These are phyloP conservation scores for Wolfiporia cocos DNA, from an alignment of 1,284 basidiomycete genomes.

Conservation along the genomic window DNA sequence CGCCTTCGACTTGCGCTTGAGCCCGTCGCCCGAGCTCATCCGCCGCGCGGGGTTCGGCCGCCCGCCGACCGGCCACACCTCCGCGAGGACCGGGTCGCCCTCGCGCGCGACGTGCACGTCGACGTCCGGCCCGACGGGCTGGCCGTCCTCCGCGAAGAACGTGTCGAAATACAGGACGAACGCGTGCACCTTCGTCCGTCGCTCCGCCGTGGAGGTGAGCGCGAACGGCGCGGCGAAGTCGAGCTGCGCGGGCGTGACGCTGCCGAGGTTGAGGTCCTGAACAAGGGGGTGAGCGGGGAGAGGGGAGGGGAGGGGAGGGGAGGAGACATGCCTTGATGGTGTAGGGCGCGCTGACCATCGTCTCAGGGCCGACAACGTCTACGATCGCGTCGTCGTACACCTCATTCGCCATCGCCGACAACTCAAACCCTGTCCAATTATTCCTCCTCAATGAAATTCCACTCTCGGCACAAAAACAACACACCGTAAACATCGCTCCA, in stretches of 20 bases:
- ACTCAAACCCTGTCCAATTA: conserved; percentile 64
- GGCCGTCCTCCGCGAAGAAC: conserved; percentile 72
- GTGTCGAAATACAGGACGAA: conserved; percentile 94
- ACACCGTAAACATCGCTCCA: conserved; percentile 90
- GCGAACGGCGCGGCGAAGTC: conserved; percentile 77
- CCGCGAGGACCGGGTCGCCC: conserved; percentile 58
- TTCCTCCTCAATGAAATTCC: conserved; percentile 1
- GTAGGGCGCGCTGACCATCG: conserved; percentile 63
- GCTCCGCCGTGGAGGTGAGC: conserved; percentile 53
- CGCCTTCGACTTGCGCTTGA: conserved; percentile 34
- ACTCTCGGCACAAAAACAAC: background rate
- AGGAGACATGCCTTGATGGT: conserved; percentile 54
- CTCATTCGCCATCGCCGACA: conserved; percentile 70
- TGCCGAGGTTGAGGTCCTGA: conserved; percentile 68
- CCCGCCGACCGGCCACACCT: conserved; percentile 70
- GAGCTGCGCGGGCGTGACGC: conserved; percentile 63
- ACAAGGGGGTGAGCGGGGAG: background rate
- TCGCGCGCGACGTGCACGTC: conserved; percentile 49
- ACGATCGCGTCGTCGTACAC: conserved; percentile 78
- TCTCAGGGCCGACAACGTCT: conserved; percentile 70
- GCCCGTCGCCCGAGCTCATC: conserved; percentile 27
- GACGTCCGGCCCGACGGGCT: conserved; percentile 44
- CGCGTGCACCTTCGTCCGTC: conserved; percentile 65
- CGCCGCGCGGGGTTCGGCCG: conserved; percentile 49
- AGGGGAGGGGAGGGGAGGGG: background rate